phyloP scores from a whole-genome alignment of 768 basidiomycete genomes.

The Astraeus odoratus region DNA sequence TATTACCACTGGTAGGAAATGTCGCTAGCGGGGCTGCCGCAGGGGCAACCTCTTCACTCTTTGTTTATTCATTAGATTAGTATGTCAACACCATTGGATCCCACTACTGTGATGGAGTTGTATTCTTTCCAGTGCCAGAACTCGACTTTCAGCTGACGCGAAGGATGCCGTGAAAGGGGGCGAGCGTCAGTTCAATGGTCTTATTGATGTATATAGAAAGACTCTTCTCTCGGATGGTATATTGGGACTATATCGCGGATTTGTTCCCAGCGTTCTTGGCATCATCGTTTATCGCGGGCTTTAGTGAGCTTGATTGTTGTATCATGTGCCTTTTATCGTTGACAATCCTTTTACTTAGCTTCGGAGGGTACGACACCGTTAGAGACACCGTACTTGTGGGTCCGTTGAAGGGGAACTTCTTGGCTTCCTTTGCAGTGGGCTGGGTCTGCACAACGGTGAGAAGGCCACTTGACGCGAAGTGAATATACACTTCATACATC shows the following conservation, averaged over 20 bases:
- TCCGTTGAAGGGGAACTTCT: constrained; percentile 32
- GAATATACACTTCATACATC: not conserved
- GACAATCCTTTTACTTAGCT: constrained; percentile 19
- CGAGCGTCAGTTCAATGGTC: constrained; percentile 33
- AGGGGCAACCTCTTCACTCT: constrained; percentile 35
- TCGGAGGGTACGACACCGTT: constrained; percentile 38
- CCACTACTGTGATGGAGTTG: not conserved
- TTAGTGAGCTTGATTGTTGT: constrained; percentile 26
- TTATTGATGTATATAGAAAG: constrained; percentile 38
- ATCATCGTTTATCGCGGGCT: constrained; percentile 38
- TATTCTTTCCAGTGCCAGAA: constrained; percentile 28
- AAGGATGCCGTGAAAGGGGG: constrained; percentile 33
- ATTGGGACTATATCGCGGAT: constrained; percentile 36
- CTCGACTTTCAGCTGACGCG: constrained; percentile 34
- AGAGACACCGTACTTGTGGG: constrained; percentile 34
- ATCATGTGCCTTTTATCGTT: not conserved
- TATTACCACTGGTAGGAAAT: constrained; percentile 25
- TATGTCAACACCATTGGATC: constrained; percentile 8
- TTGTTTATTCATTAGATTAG: constrained; percentile 43
- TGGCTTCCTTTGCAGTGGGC: constrained; percentile 35
- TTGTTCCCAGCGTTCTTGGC: constrained; percentile 35
- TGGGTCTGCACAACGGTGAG: constrained; percentile 38
- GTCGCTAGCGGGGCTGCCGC: constrained; percentile 37
- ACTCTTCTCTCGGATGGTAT: constrained; percentile 36
- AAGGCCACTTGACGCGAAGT: not conserved